Conservation (phyloP, 805 yeast genomes). For the Yamadazyma philogaea region DNA sequence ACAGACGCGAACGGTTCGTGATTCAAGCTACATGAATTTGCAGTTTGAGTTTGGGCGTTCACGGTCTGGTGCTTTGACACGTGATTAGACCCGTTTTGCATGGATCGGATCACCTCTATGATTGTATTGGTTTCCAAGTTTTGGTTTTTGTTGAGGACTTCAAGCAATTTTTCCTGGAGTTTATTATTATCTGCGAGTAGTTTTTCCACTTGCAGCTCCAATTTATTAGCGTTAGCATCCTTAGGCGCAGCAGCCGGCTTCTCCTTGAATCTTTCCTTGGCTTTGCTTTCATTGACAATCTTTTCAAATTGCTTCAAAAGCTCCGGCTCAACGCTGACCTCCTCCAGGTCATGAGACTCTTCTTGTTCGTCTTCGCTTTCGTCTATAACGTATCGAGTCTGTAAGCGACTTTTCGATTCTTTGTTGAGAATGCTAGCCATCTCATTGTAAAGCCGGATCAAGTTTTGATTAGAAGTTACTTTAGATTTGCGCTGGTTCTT, state of each 20-base stretch:
- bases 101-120: background rate
- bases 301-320: constrained; percentile 11
- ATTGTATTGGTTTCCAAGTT: background rate
- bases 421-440: constrained; percentile 16
- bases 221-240: background rate
- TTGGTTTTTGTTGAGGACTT: background rate
- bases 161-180: constrained; percentile 7
- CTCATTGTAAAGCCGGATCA: constrained; percentile 14
- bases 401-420: constrained; percentile 2
- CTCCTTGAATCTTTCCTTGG: background rate
- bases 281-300: constrained; percentile 6
- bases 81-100: background rate
- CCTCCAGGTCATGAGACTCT: background rate
- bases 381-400: background rate
- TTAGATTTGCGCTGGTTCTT: background rate
- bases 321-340: background rate
- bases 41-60: background rate
- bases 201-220: background rate
- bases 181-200: constrained; percentile 5
- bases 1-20: constrained; percentile 1
- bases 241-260: too few relatives aligned
- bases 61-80: background rate
- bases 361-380: background rate
- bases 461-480: constrained; percentile 1
- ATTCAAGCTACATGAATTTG: background rate